Base-by-base conservation (phyloP, 257 asterid genomes). In the Haberlea rhodopensis region DNA sequence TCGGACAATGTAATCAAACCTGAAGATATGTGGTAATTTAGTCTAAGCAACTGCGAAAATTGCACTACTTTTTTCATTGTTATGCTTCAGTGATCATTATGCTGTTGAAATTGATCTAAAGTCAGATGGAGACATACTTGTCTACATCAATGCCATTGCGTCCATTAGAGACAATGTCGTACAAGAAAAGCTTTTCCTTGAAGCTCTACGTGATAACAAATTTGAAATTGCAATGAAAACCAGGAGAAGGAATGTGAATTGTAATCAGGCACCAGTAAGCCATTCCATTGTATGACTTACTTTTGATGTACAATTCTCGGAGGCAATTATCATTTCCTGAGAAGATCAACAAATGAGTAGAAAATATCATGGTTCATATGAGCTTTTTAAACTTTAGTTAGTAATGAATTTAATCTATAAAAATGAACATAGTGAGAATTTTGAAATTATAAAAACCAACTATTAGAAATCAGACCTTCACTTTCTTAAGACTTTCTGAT, bases 131-230 rank as follows among this genome's bases (percentile, higher is more conserved):
- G 53, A 71, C 63, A 53, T 81, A 91, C 96, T 89, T 91, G 81
- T 91, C 98, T 58, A 89, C 98, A 75, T 91, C 98, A 63, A 91
- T 87, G 61, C 96, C 96, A 76, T 85, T 91, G 62, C 92, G 87
- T 32, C 98, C 98, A 78, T 91, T 89, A 55, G 96, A 96, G 73
- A 91, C 95, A 68, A 91, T 83, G 74, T 88, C 98, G 70, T 87
- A 85, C 71, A 91, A 67, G 79, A 91, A 91, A 28, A 55, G 85
- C 76, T 91, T 87, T 63, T 78, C 95, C 15, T 66, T 78, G 46
- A 48, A 76, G 74, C 79, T 77, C 98, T 91, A 63, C 65, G 78
- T 71, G 23, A 32, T 40, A 20, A 8, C 8, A 34, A 55, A 31
- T 34, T 53, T 54, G n/a, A 15, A n/a, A 37, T 43, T 37, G 29